Percentiles rank a stretch among this genome's conserved stretches.
These are phyloP conservation scores for Acorus calamus DNA, from an alignment of 106 monocot genomes.

Conservation along the genomic window DNA sequence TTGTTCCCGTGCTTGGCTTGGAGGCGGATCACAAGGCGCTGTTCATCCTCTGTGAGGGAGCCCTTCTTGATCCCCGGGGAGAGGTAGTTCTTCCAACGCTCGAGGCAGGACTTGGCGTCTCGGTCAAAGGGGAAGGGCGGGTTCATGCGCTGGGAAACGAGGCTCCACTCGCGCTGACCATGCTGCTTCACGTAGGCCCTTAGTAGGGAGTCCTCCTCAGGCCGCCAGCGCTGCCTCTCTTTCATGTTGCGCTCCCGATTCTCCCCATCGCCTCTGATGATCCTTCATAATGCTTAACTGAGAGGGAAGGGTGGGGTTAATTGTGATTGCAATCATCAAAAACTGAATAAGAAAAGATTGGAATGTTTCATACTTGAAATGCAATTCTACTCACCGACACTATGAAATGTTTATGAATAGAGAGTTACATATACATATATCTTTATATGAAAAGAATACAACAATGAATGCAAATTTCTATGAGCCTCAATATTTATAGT, in stretches of 20 bases:
- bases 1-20: too few relatives aligned
- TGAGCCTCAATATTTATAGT: too few relatives aligned
- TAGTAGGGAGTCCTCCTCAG: conserved; percentile 77
- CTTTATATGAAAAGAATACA: too few relatives aligned
- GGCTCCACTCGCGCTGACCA: conserved; percentile 82
- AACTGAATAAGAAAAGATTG: too few relatives aligned
- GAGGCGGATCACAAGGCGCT: conserved; percentile 20
- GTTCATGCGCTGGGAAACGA: conserved; percentile 75
- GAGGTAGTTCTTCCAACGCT: conserved; percentile 93
- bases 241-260: conserved; percentile 43
- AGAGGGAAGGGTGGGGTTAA: too few relatives aligned
- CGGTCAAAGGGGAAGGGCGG: conserved; percentile 26
- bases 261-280: conserved; percentile 17
- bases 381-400: too few relatives aligned
- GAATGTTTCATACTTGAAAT: too few relatives aligned
- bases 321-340: too few relatives aligned
- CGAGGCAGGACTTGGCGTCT: conserved; percentile 87
- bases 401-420: too few relatives aligned
- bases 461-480: too few relatives aligned
- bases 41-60: conserved; percentile 82
- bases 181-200: conserved; percentile 73
- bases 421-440: too few relatives aligned
- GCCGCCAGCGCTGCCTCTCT: conserved; percentile 83
- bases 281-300: conserved; percentile 17
- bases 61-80: conserved; percentile 87